Conservation (phyloP, 371 early-diverging fungal species). For the Coemansia sp. region DNA sequence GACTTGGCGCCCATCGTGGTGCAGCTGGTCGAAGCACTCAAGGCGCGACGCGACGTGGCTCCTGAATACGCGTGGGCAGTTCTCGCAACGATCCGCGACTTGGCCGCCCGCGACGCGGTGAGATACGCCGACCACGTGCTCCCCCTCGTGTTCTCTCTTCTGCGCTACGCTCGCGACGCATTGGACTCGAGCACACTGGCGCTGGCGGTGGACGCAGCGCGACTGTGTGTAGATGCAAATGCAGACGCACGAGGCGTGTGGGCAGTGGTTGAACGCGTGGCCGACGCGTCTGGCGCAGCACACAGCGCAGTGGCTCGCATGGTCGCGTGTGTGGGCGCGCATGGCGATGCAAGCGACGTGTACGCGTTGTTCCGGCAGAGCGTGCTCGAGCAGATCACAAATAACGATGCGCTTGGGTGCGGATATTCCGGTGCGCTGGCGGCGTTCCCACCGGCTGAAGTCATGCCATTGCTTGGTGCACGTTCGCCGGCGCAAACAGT, state of each 20-base stretch:
- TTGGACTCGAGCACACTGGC: conserved; percentile 17
- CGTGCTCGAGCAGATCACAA: conserved; percentile 7
- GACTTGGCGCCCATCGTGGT: conserved; percentile 20
- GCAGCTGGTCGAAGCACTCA: conserved; percentile 28
- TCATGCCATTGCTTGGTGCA: conserved; percentile 7
- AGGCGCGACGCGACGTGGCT: conserved; percentile 3
- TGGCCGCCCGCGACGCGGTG: conserved; percentile 21
- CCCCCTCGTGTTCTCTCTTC: conserved; percentile 26
- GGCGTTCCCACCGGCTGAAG: conserved; percentile 22
- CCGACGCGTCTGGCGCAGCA: conserved; percentile 13
- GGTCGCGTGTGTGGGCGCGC: conserved; percentile 15
- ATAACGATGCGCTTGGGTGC: background rate
- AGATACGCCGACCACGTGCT: conserved; percentile 34
- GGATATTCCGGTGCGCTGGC: conserved; percentile 13
- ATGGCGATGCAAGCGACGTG: conserved; percentile 20
- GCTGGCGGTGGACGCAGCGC: conserved; percentile 18
- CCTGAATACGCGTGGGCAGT: conserved; percentile 38
- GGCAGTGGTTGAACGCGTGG: conserved; percentile 13
- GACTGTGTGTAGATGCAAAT: conserved; percentile 16
- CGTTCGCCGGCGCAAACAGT: background rate
- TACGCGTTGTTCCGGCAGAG: conserved; percentile 30
- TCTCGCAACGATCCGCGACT: conserved; percentile 21
- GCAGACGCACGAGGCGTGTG: conserved; percentile 35
- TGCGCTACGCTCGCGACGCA: conserved; percentile 14
- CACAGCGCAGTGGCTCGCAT: conserved; percentile 13